Base-by-base conservation (phyloP, 2,329 filamentous ascomycete genomes). In the Colletotrichum eremochloae region DNA sequence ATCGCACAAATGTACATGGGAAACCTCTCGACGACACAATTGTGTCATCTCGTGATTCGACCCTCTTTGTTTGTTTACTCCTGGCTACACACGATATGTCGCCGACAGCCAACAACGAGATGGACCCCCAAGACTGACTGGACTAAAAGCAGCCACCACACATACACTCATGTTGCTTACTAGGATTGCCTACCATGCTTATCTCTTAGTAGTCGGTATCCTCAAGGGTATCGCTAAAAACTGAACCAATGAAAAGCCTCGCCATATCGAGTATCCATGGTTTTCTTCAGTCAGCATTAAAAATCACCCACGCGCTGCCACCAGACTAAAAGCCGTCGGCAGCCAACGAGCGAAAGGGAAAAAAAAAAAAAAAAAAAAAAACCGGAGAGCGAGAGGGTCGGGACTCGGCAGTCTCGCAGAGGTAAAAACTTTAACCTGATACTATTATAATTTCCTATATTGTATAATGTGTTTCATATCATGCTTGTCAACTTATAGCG, bases 241-340 rank as follows among this genome's bases (percentile, higher is more conserved):
- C 1, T 46, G 12, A 12, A 33, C 62, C 63, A 70, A 61, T 67
- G 18, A 55, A 6, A 55, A 20, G 56, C 5, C 31, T 53, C 44
- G 36, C 42, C 20, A 2, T 29, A 20, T 4, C 20, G 15, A n/a
- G 42, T 15, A 2, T 33, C 52, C 38, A 4, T 36, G 50, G 63
- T 50, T 57, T 53, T 56, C 58, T 29, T 50, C 44, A 40, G 62
- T 40, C 71, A 71, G 71, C 68, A 68, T 71, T 58, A 53, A 68
- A 58, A 71, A 68, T 68, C 57, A 58, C 58, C 46, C 62, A 48
- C 62, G 63, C 67, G 46, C 38, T 56, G 64, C 58, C 58, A 20
- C 36, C 33, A 31, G 40, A n/a, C 24, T 24, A n/a, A 11, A 24
- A 62, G 31, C n/a, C 31, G 7, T 38, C 12, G 18, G 8, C 36